Percentiles rank a stretch among this genome's conserved stretches.
Conservation (phyloP, 441 rosid species). For the Pelargonium myrrhifolium region DNA sequence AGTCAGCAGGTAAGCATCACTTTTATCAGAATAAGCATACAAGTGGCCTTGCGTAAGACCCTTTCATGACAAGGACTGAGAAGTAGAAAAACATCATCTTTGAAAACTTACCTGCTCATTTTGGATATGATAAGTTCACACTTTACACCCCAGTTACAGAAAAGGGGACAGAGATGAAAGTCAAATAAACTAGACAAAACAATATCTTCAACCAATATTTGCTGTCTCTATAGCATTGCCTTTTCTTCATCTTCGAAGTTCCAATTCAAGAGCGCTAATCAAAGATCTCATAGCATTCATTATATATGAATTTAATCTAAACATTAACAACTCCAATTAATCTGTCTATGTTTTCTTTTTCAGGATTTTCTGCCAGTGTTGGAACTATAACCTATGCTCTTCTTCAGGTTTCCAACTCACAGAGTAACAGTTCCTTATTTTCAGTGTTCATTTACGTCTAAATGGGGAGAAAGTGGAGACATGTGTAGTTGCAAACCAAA, state of each 20-base stretch:
- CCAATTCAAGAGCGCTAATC: neutral
- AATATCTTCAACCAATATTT: neutral
- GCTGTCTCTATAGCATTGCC: neutral
- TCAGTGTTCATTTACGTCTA: neutral
- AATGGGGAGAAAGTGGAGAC: neutral
- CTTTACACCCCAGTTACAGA: neutral
- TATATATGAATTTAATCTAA: neutral
- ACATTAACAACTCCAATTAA: neutral
- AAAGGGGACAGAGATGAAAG: neutral
- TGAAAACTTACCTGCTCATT: neutral
- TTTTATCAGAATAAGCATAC: neutral
- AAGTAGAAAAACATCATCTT: neutral
- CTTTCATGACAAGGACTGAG: neutral
- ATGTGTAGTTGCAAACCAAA: neutral
- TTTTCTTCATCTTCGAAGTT: neutral
- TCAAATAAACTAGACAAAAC: neutral
- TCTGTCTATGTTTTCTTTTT: slow-evolving; percentile 1
- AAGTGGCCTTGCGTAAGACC: too few species aligned
- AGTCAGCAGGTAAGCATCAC: slow-evolving; percentile 31
- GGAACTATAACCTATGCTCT: slow-evolving; percentile 28
- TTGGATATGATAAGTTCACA: neutral
- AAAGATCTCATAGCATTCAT: neutral
- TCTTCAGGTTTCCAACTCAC: neutral
- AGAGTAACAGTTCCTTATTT: neutral
- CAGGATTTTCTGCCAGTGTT: slow-evolving; percentile 27